These are phyloP conservation scores for Clonostachys rosea DNA, from an alignment of 2,329 filamentous ascomycete species.

Conservation along the genomic window DNA sequence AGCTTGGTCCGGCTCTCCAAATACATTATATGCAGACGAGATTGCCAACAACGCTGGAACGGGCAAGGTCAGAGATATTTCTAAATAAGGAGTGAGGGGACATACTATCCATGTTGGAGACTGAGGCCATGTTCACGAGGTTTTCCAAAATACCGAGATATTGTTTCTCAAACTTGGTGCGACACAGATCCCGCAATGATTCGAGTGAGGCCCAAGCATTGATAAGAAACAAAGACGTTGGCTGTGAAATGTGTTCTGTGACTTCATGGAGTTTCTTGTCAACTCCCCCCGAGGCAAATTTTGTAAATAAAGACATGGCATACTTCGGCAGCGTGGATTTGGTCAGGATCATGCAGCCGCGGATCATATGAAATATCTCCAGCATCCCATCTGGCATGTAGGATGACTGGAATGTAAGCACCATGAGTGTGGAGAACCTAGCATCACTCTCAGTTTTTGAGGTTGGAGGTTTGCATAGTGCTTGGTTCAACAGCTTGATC, in stretches of 20 bases:
- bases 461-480: conserved; percentile 20
- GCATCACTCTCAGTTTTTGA: conserved; percentile 17
- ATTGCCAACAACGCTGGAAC: too few relatives aligned
- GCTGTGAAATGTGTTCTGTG: not conserved
- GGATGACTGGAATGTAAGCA: conserved; percentile 28
- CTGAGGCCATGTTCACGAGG: not conserved
- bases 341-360: conserved; percentile 23
- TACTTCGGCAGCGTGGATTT: not conserved
- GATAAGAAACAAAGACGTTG: not conserved
- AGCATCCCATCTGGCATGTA: conserved; percentile 31
- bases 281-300: too few relatives aligned
- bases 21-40: too few relatives aligned
- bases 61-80: too few relatives aligned
- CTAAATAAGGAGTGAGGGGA: too few relatives aligned
- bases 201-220: not conserved
- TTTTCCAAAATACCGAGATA: not conserved
- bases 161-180: not conserved
- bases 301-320: not conserved
- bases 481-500: conserved; percentile 24
- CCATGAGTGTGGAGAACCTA: conserved; percentile 26
- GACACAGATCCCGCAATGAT: not conserved
- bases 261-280: too few relatives aligned
- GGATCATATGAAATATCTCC: conserved; percentile 30
- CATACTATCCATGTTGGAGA: not conserved
- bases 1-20: too few relatives aligned